These are phyloP conservation scores for Talaromyces liani DNA, from an alignment of 495 filamentous ascomycete species.

Conservation along the genomic window DNA sequence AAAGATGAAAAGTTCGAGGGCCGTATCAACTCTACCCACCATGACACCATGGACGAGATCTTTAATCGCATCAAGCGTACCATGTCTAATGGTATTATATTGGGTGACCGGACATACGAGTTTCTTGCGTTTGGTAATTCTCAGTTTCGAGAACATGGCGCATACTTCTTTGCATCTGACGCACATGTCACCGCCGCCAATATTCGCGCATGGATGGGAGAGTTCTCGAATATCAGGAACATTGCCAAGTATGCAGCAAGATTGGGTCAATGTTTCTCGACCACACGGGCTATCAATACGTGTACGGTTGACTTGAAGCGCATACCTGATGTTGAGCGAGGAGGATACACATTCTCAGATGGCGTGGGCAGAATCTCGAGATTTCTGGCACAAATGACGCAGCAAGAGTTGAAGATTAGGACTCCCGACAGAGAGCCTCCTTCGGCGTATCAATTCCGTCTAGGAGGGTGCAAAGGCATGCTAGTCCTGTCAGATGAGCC, in stretches of 20 bases:
- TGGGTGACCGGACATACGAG: constrained; percentile 75
- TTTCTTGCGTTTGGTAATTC: constrained; percentile 96
- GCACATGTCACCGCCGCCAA: constrained; percentile 53
- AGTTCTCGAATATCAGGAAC: constrained; percentile 67
- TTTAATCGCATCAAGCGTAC: constrained; percentile 67
- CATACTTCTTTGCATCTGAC: constrained; percentile 75
- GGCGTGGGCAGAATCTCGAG: constrained; percentile 89
- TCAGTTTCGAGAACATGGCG: constrained; percentile 85
- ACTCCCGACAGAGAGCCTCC: constrained; percentile 44
- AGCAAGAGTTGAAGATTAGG: constrained; percentile 52
- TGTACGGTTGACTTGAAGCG: constrained; percentile 30
- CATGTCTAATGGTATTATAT: constrained; percentile 67
- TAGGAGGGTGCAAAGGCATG: constrained; percentile 89
- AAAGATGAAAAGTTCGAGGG: constrained; percentile 69
- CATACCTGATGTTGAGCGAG: constrained; percentile 57
- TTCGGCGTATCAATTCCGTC: constrained; percentile 83
- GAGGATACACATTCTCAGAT: constrained; percentile 72
- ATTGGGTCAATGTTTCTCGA: constrained; percentile 92
- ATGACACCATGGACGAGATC: constrained; percentile 56
- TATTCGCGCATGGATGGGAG: constrained; percentile 89
- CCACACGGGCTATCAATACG: constrained; percentile 61
- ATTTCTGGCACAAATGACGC: constrained; percentile 63
- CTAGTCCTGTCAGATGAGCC: constrained; percentile 62
- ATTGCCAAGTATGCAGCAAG: constrained; percentile 83
- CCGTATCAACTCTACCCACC: constrained; percentile 47